Percentiles rank a stretch among this genome's conserved stretches.
Evolutionary conservation across 2,329 filamentous ascomycete species (phyloP).

Genomic region (Pseudopithomyces maydicus): DNA sequence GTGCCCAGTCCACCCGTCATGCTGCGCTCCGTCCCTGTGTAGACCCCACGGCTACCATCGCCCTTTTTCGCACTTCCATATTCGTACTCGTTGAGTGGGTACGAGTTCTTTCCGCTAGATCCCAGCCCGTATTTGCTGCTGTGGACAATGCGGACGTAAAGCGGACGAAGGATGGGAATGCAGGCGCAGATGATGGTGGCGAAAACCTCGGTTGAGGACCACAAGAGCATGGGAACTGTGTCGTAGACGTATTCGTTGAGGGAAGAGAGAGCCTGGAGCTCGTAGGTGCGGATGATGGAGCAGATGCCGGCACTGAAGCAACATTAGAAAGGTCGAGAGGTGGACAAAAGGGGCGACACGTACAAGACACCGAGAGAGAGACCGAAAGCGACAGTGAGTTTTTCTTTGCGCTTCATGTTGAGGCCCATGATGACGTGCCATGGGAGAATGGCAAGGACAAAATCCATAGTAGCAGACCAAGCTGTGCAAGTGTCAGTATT

Average conservation of each 20-base stretch:
- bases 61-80: slow-evolving; percentile 24
- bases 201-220: slow-evolving; percentile 47
- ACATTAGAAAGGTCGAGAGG: not conserved
- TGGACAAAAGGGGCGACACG: not conserved
- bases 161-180: slow-evolving; percentile 51
- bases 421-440: slow-evolving; percentile 40
- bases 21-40: slow-evolving; percentile 22
- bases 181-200: slow-evolving; percentile 59
- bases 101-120: slow-evolving; percentile 17
- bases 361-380: slow-evolving; percentile 38
- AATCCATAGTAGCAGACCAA: slow-evolving; percentile 42
- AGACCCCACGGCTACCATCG: slow-evolving; percentile 19
- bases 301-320: slow-evolving; percentile 33
- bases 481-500: slow-evolving; percentile 17
- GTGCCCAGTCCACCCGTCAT: not conserved
- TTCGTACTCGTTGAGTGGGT: slow-evolving; percentile 27
- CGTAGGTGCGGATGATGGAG: slow-evolving; percentile 36
- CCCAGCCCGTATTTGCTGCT: slow-evolving; percentile 20
- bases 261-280: slow-evolving; percentile 33
- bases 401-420: slow-evolving; percentile 43
- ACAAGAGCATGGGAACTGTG: slow-evolving; percentile 36
- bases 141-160: slow-evolving; percentile 46
- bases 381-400: slow-evolving; percentile 36
- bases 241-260: slow-evolving; percentile 39
- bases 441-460: slow-evolving; percentile 41